These are phyloP conservation scores for Hypoxylon crocopeplum DNA, from an alignment of 495 filamentous ascomycete genomes.

Conservation along the genomic window DNA sequence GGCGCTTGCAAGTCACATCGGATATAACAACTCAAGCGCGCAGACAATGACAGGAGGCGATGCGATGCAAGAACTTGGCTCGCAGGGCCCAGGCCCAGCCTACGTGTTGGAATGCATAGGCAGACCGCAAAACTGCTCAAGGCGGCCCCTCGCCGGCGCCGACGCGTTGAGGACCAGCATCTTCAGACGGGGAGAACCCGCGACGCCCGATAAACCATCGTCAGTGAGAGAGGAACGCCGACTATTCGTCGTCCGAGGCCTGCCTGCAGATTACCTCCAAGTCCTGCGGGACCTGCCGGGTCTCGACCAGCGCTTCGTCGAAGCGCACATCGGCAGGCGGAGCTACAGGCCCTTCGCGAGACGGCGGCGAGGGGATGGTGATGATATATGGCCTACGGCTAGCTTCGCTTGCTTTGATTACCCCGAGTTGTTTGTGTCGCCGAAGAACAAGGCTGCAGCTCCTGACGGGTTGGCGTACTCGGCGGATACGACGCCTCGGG, in stretches of 20 bases:
- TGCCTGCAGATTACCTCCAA: conserved; percentile 29
- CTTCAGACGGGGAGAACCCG: neutral
- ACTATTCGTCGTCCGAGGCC: conserved; percentile 41
- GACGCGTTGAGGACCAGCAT: conserved; percentile 22
- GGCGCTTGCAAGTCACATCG: too few relatives aligned
- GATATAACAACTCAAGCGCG: neutral
- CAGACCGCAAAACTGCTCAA: neutral
- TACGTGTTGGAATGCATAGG: conserved; percentile 32
- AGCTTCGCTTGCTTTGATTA: conserved; percentile 44
- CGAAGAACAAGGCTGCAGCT: neutral
- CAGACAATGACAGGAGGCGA: neutral
- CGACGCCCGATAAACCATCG: too few relatives aligned
- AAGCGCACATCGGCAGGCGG: conserved; percentile 39
- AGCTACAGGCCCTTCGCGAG: conserved; percentile 32
- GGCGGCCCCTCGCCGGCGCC: conserved; percentile 8
- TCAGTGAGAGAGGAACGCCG: neutral
- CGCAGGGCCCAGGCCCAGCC: conserved; percentile 6
- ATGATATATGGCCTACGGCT: neutral
- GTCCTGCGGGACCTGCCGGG: conserved; percentile 21
- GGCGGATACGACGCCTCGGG: neutral
- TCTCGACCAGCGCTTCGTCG: conserved; percentile 43
- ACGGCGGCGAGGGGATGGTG: neutral
- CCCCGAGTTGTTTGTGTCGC: conserved; percentile 37
- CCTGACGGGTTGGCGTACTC: neutral
- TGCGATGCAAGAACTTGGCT: neutral